Conservation (phyloP, 192 early-diverging fungal species). For the Spinellus fusiger region DNA sequence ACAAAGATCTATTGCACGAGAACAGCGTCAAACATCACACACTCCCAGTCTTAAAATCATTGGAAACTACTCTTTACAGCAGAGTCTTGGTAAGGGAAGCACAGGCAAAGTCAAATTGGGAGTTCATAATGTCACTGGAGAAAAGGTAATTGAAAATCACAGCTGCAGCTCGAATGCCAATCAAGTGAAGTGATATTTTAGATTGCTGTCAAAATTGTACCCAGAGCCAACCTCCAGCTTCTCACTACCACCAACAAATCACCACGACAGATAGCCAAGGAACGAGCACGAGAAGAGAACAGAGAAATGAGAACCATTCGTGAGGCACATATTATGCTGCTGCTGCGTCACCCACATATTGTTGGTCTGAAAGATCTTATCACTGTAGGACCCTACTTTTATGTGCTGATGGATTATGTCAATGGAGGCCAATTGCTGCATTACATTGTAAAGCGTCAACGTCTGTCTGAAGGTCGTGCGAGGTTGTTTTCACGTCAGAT, state of each 20-base stretch:
- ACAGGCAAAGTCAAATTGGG: constrained; percentile 98
- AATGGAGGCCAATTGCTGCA: constrained; percentile 78
- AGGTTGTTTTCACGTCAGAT: constrained; percentile 71
- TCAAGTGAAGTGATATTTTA: constrained; percentile 11
- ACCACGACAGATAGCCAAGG: constrained; percentile 21
- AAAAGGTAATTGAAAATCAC: constrained; percentile 57
- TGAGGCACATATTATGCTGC: constrained; percentile 66
- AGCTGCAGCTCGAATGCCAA: not conserved
- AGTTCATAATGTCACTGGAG: constrained; percentile 55
- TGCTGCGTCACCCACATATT: constrained; percentile 80
- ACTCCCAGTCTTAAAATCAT: constrained; percentile 15
- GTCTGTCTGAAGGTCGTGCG: constrained; percentile 74
- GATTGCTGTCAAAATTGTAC: constrained; percentile 64
- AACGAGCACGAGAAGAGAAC: constrained; percentile 37
- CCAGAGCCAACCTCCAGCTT: constrained; percentile 20
- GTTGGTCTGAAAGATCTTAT: constrained; percentile 69
- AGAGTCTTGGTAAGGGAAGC: constrained; percentile 91
- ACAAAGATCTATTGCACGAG: not conserved
- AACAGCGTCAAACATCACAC: not conserved
- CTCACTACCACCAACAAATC: constrained; percentile 9
- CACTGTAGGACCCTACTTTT: constrained; percentile 60
- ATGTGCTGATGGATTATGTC: constrained; percentile 77
- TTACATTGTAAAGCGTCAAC: constrained; percentile 74
- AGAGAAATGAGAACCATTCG: constrained; percentile 65
- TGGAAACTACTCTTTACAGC: constrained; percentile 33